Evolutionary conservation across 192 early-diverging fungal genomes (phyloP).

Genomic region (Backusella mclennaniae): DNA sequence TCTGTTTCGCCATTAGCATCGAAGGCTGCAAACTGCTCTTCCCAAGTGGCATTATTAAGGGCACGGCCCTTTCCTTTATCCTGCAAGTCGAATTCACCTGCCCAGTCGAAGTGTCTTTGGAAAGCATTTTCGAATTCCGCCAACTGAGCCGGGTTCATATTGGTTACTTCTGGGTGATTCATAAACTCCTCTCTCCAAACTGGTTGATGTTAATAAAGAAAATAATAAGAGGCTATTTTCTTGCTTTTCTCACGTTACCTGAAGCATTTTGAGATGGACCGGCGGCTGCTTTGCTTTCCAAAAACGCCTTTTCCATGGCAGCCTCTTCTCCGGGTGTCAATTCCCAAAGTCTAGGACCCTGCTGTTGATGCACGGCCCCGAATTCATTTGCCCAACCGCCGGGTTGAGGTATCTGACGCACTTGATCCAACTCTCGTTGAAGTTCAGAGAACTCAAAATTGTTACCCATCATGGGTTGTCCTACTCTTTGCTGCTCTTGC

Average conservation of each 20-base stretch:
- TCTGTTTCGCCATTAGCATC: conserved; percentile 30
- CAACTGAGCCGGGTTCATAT: conserved; percentile 34
- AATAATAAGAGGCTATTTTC: background rate
- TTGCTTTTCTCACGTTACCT: conserved; percentile 10
- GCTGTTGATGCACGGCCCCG: conserved; percentile 12
- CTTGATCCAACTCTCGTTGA: conserved; percentile 30
- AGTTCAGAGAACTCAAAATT: conserved; percentile 38
- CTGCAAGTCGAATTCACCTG: conserved; percentile 68
- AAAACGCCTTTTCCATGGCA: conserved; percentile 47
- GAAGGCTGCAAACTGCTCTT: conserved; percentile 57
- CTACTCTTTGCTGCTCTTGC: conserved; percentile 19
- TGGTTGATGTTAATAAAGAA: background rate
- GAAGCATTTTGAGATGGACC: conserved; percentile 12
- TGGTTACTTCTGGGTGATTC: conserved; percentile 38
- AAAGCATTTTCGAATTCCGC: conserved; percentile 58
- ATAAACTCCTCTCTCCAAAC: conserved; percentile 56
- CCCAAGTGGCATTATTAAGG: conserved; percentile 50
- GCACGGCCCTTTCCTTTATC: conserved; percentile 51
- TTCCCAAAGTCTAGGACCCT: conserved; percentile 45
- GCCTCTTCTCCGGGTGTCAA: conserved; percentile 48
- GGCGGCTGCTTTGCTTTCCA: conserved; percentile 22
- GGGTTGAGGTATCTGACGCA: conserved; percentile 13
- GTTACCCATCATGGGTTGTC: background rate
- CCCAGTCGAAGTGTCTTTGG: conserved; percentile 72
- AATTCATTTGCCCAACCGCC: conserved; percentile 47